A percentile compares a stretch with the other conserved stretches of the same genome.
phyloP scores from a whole-genome alignment of 148 eudicot genomes.

The Chenopodium album region DNA sequence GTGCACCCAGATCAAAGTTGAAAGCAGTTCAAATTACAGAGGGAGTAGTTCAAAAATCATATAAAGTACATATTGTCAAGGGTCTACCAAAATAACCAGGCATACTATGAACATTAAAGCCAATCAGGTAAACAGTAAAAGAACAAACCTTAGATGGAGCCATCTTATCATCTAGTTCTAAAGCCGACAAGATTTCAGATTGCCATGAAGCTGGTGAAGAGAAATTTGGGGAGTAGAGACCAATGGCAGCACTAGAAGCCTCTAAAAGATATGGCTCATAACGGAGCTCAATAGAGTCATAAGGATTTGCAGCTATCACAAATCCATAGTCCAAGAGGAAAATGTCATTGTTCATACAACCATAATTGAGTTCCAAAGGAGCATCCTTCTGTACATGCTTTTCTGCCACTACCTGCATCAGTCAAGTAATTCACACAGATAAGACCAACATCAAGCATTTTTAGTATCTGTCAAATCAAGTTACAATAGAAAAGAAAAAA shows the following conservation, averaged over 20 bases:
- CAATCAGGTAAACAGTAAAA: constrained; percentile 7
- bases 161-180: constrained; percentile 55
- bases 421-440: background rate
- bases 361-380: constrained; percentile 76
- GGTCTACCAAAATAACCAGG: background rate
- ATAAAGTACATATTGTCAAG: no score
- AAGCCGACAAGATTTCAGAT: constrained; percentile 48
- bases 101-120: background rate
- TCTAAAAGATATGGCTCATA: constrained; percentile 87
- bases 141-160: constrained; percentile 62
- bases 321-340: constrained; percentile 94
- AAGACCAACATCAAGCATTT: background rate
- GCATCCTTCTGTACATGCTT: constrained; percentile 55
- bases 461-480: background rate
- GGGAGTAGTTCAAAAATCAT: no score
- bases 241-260: constrained; percentile 90
- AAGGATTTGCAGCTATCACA: constrained; percentile 69
- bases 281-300: constrained; percentile 77
- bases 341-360: constrained; percentile 77
- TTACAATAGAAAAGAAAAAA: no score
- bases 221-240: constrained; percentile 69
- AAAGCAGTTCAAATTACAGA: no score
- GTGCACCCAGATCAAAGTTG: no score
- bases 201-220: constrained; percentile 93
- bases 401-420: constrained; percentile 68